phyloP scores from a whole-genome alignment of 2,329 filamentous ascomycete species.

The Ophiocordyceps camponoti-rufipedis region DNA sequence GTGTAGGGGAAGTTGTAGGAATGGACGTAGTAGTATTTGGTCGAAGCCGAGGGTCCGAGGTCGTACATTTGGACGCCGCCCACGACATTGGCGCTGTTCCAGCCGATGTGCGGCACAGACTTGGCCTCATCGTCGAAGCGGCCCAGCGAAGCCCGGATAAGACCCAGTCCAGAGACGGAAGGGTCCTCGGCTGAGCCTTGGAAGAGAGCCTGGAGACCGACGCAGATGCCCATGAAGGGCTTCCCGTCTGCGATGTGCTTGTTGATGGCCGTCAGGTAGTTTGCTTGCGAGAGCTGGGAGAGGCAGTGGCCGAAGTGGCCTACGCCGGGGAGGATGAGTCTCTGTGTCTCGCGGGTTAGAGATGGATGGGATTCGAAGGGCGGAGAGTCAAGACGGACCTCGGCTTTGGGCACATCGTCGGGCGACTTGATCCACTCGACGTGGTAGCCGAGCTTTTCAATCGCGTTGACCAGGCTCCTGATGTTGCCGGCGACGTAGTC shows the following conservation, averaged over 20 bases:
- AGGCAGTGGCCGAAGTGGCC: slow-evolving; percentile 97
- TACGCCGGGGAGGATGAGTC: slow-evolving; percentile 87
- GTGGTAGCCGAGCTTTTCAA: slow-evolving; percentile 84
- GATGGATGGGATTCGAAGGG: slow-evolving; percentile 2
- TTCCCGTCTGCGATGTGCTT: slow-evolving; percentile 80
- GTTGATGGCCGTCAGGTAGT: slow-evolving; percentile 67
- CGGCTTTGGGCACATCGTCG: slow-evolving; percentile 65
- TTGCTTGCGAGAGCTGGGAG: slow-evolving; percentile 61
- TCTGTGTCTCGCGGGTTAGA: slow-evolving; percentile 28
- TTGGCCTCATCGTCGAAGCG: slow-evolving; percentile 65
- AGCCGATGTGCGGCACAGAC: slow-evolving; percentile 96
- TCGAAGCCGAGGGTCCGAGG: slow-evolving; percentile 47
- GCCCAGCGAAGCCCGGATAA: slow-evolving; percentile 53
- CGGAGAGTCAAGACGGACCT: slow-evolving; percentile 33
- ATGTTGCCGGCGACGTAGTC: slow-evolving; percentile 96
- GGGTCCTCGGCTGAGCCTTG: slow-evolving; percentile 67
- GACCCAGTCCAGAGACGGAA: slow-evolving; percentile 50
- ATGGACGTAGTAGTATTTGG: slow-evolving; percentile 97
- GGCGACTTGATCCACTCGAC: slow-evolving; percentile 85
- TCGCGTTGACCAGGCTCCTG: slow-evolving; percentile 88
- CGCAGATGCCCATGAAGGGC: slow-evolving; percentile 95
- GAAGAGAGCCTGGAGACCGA: slow-evolving; percentile 83
- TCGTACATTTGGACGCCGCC: slow-evolving; percentile 48
- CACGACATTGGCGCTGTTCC: slow-evolving; percentile 69
- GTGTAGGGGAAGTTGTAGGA: slow-evolving; percentile 73